A percentile compares a stretch with the other conserved stretches of the same genome.
Conservation (phyloP, 2,329 filamentous ascomycete species). For the Ilyonectria destructans region DNA sequence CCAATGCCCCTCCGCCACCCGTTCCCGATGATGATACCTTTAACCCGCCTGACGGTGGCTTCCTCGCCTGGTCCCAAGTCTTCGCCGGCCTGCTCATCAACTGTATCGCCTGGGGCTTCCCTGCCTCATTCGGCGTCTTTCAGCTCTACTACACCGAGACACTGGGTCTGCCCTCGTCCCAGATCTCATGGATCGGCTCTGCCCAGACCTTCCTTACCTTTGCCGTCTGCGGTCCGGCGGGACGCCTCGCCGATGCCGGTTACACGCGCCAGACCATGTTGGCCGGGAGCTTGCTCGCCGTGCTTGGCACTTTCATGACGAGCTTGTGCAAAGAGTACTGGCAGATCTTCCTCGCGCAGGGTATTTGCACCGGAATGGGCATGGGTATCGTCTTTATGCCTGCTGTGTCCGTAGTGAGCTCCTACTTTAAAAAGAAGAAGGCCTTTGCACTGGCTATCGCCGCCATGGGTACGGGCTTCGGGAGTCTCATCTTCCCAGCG, state of each 20-base stretch:
- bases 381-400: conserved; percentile 73
- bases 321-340: conserved; percentile 64
- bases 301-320: conserved; percentile 66
- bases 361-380: conserved; percentile 67
- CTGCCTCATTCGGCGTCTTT: conserved; percentile 68
- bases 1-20: conserved; percentile 44
- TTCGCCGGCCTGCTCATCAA: conserved; percentile 64
- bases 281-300: conserved; percentile 59
- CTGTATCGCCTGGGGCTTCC: conserved; percentile 67
- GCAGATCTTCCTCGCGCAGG: conserved; percentile 70
- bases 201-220: conserved; percentile 68
- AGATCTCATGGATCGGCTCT: conserved; percentile 65
- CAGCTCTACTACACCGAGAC: conserved; percentile 65
- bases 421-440: conserved; percentile 73
- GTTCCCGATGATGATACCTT: conserved; percentile 42
- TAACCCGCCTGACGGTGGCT: conserved; percentile 62
- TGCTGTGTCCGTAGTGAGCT: conserved; percentile 72
- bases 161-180: conserved; percentile 54
- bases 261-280: conserved; percentile 61
- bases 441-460: conserved; percentile 74
- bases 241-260: conserved; percentile 67
- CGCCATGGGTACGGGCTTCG: conserved; percentile 72
- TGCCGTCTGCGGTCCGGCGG: conserved; percentile 64
- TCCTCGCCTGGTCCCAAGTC: conserved; percentile 67
- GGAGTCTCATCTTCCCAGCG: conserved; percentile 71